Evolutionary conservation across 2,329 filamentous ascomycete species (phyloP), one percentile per base, ranked within the genome.

Genomic region (Colletotrichum sojae): DNA sequence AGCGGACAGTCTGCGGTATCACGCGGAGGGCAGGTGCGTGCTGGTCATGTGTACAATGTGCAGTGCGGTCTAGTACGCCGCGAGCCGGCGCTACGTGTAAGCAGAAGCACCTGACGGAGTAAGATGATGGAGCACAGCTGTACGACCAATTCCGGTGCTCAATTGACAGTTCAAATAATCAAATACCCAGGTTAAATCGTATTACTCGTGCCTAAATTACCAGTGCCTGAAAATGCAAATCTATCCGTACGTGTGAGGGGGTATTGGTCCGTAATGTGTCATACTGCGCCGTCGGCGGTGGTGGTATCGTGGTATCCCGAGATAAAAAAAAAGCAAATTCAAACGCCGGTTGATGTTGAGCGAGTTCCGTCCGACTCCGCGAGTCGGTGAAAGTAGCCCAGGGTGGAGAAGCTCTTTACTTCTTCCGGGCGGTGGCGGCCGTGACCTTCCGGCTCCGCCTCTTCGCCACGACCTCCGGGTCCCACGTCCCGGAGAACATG

Each of bases 401-500:
- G 20, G 18, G 18, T 20, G n/a, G 39, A n/a, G 59, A 54, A 61
- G 51, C 36, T 53, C 22, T 4, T n/a, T 63, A 52, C 52, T 68
- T 70, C 63, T 55, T 70, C 57, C 61, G 62, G 51, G 53, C 51
- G 6, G 75, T 73, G 18, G 75, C 73, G 22, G 63, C 22, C 39
- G 31, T 36, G 8, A 79, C 75, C 74, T 80, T 82, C 40, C 78
- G 78, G 22, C 76, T 79, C 60, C 86, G 81, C 60, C 86, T 81
- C 74, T 78, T 82, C 1, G 84, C 84, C 13, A 85, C 87, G 1
- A 78, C 79, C 25, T 84, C 83, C 2, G 87, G 79, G 73, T 91
- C 85, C 90, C 90, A 92, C 5, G 82, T 82, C 1, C 90, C 90
- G 0, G 84, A 80, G 77, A 92, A 92, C 40, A 92, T 79, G 51